These are phyloP conservation scores for Aspergillus cavernicola DNA, from an alignment of 495 filamentous ascomycete species.

Conservation along the genomic window DNA sequence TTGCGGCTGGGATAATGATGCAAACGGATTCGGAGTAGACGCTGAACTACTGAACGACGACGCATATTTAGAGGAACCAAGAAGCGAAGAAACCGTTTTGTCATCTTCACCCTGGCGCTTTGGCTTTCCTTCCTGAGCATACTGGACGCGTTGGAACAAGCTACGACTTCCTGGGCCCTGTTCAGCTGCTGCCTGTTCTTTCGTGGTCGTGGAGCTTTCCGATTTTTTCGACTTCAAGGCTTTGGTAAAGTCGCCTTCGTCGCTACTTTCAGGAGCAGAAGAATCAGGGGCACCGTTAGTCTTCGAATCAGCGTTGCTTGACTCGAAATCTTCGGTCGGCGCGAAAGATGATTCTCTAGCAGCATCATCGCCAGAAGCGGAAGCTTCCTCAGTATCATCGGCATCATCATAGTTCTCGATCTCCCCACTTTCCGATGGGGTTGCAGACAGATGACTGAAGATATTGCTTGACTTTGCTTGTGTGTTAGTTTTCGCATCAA, in stretches of 20 bases:
- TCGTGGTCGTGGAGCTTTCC: constrained; percentile 15
- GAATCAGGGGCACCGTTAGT: constrained; percentile 17
- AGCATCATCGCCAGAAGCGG: constrained; percentile 16
- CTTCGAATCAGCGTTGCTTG: constrained; percentile 21
- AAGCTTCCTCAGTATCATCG: constrained; percentile 40
- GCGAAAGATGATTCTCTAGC: constrained; percentile 13
- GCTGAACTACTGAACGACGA: constrained; percentile 23
- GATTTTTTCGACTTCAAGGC: constrained; percentile 21
- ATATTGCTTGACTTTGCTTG: constrained; percentile 48
- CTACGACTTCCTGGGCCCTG: constrained; percentile 39
- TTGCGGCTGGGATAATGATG: constrained; percentile 13
- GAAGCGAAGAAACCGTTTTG: constrained; percentile 17
- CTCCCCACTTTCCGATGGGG: constrained; percentile 43
- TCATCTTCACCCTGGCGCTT: constrained; percentile 36
- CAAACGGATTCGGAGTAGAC: constrained; percentile 26
- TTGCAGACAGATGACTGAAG: constrained; percentile 59
- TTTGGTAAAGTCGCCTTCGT: constrained; percentile 24
- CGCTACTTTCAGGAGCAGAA: constrained; percentile 22
- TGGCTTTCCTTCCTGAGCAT: constrained; percentile 44
- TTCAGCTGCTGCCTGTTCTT: constrained; percentile 29
- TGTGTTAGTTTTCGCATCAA: constrained; percentile 22
- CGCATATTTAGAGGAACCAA: constrained; percentile 23
- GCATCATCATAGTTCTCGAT: constrained; percentile 39
- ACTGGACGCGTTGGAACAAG: constrained; percentile 57
- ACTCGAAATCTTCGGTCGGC: constrained; percentile 25